Evolutionary conservation across 2,329 filamentous ascomycete genomes (phyloP).

Genomic region (Aspergillus ustus): DNA sequence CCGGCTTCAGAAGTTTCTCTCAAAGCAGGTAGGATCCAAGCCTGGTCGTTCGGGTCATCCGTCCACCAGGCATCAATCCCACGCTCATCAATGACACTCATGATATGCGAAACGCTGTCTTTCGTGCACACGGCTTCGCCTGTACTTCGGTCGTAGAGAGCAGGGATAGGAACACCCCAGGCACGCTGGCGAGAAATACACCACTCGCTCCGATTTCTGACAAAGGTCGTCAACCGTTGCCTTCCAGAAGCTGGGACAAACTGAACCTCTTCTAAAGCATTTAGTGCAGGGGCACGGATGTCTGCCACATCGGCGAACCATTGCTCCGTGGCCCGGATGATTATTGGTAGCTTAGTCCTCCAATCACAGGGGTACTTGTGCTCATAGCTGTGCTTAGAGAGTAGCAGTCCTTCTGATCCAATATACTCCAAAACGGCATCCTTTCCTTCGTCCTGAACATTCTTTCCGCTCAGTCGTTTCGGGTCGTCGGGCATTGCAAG

Average conservation of each 20-base stretch:
- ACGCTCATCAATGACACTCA: conserved; percentile 73
- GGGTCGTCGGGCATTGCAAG: conserved; percentile 77
- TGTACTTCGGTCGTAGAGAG: conserved; percentile 72
- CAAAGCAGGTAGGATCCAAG: conserved; percentile 75
- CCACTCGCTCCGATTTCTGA: conserved; percentile 90
- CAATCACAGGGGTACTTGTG: conserved; percentile 99
- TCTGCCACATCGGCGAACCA: conserved; percentile 94
- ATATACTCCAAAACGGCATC: conserved; percentile 72
- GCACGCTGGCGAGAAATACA: conserved; percentile 95
- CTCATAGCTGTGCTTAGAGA: conserved; percentile 71
- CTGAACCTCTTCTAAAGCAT: conserved; percentile 69
- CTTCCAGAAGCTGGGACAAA: conserved; percentile 80
- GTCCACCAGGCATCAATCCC: conserved; percentile 96
- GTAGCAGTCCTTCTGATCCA: conserved; percentile 60
- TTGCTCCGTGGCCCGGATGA: conserved; percentile 89
- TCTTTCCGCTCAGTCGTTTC: conserved; percentile 68
- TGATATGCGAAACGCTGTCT: conserved; percentile 82
- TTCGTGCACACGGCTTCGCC: conserved; percentile 79
- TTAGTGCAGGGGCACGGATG: conserved; percentile 76
- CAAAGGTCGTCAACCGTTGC: conserved; percentile 79
- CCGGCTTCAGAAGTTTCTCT: conserved; percentile 46
- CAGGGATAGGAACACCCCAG: conserved; percentile 96
- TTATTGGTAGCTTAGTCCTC: conserved; percentile 91
- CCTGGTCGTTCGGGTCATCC: conserved; percentile 72
- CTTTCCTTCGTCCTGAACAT: conserved; percentile 73